A percentile compares a stretch with the other conserved stretches of the same genome.
Conservation (phyloP, 768 basidiomycete genomes). For the Lactarius akahatsu region DNA sequence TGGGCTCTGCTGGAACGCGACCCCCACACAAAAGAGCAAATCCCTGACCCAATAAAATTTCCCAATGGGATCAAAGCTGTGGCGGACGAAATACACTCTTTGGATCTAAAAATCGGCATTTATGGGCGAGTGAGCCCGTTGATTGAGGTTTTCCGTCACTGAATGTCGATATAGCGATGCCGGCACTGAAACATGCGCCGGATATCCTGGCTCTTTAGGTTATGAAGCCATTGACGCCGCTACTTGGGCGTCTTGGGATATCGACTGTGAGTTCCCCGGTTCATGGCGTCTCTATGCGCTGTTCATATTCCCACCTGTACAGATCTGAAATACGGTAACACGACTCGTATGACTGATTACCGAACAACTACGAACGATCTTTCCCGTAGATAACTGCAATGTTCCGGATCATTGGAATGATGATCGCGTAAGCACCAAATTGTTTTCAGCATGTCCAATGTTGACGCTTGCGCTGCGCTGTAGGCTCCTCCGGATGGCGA, state of each 20-base stretch:
- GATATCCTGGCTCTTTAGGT: conserved; percentile 56
- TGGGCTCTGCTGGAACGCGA: conserved; percentile 26
- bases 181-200: conserved; percentile 52
- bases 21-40: conserved; percentile 42
- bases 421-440: conserved; percentile 34
- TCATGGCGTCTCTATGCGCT: background rate
- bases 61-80: conserved; percentile 50
- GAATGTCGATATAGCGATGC: conserved; percentile 43
- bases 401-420: conserved; percentile 55
- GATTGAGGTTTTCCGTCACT: background rate
- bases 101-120: conserved; percentile 53
- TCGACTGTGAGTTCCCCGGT: conserved; percentile 41
- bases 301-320: background rate
- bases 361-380: background rate
- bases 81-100: conserved; percentile 45
- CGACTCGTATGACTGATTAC: background rate
- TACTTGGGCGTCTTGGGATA: conserved; percentile 53
- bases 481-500: conserved; percentile 42
- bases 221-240: conserved; percentile 50
- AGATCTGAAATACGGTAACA: conserved; percentile 51
- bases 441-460: background rate
- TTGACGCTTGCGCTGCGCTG: background rate
- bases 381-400: conserved; percentile 49
- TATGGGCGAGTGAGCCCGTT: conserved; percentile 41
- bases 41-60: conserved; percentile 53